phyloP scores from a whole-genome alignment of 768 basidiomycete species.

The Amanita polypyramis region DNA sequence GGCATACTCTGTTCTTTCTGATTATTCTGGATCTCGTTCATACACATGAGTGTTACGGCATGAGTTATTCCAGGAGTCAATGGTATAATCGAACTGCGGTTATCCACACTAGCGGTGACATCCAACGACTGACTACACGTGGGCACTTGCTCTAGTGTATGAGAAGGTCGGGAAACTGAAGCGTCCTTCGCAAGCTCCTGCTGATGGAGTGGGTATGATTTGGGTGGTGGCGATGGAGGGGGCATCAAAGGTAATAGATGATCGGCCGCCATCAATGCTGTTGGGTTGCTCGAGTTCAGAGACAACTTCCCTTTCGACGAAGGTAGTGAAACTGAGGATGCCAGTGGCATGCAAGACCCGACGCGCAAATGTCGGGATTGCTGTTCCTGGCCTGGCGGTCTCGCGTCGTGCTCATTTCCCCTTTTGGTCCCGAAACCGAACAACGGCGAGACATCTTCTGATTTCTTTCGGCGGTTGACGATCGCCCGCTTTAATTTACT shows the following conservation, averaged over 20 bases:
- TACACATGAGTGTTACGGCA: slow-evolving; percentile 44
- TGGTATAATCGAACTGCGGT: slow-evolving; percentile 42
- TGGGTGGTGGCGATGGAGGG: slow-evolving; percentile 28
- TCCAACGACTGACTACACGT: neutral
- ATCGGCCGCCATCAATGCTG: slow-evolving; percentile 11
- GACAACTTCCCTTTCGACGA: neutral
- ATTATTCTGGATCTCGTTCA: slow-evolving; percentile 12
- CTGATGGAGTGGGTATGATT: slow-evolving; percentile 19
- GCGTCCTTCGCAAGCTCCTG: slow-evolving; percentile 10
- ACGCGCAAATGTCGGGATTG: slow-evolving; percentile 3
- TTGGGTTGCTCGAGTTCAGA: neutral
- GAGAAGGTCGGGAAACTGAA: slow-evolving; percentile 5
- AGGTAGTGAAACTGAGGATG: slow-evolving; percentile 1
- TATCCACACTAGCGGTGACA: slow-evolving; percentile 15
- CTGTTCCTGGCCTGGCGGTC: neutral
- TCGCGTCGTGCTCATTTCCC: neutral
- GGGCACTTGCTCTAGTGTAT: slow-evolving; percentile 7
- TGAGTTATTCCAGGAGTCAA: slow-evolving; percentile 48
- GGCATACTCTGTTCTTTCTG: slow-evolving; percentile 11
- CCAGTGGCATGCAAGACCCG: slow-evolving; percentile 1
- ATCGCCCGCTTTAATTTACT: slow-evolving; percentile 50
- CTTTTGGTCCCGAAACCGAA: neutral
- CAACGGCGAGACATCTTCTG: slow-evolving; percentile 28
- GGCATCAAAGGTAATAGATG: slow-evolving; percentile 10
- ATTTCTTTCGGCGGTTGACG: slow-evolving; percentile 45